Conservation (phyloP, 1,139 yeast species). For the Pichia sp. region DNA sequence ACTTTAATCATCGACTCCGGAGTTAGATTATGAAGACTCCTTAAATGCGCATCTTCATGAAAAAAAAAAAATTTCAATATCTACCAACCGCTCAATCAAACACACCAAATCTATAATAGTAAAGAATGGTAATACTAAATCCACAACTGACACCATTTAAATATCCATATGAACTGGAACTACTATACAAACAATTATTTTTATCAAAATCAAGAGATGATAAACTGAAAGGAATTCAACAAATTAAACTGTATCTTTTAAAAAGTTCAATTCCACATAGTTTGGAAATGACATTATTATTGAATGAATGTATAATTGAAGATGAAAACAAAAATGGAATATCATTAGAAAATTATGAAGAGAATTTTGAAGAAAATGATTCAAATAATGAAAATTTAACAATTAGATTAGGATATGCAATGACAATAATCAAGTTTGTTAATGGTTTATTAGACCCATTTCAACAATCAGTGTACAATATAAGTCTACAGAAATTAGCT, state of each 20-base stretch:
- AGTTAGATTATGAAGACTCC: too few relatives aligned
- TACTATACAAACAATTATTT: slow-evolving; percentile 3
- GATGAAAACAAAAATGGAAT: slow-evolving; percentile 34
- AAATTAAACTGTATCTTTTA: slow-evolving; percentile 55
- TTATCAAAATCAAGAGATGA: background rate
- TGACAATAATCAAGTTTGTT: slow-evolving; percentile 81
- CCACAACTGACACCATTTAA: slow-evolving; percentile 16
- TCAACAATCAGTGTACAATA: slow-evolving; percentile 73
- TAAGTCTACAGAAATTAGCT: slow-evolving; percentile 75
- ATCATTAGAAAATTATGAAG: slow-evolving; percentile 9
- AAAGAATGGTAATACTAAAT: background rate
- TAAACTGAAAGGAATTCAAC: slow-evolving; percentile 33
- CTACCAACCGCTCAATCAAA: too few relatives aligned
- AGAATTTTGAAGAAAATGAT: background rate
- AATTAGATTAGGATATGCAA: slow-evolving; percentile 52
- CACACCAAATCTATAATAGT: background rate
- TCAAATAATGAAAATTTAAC: slow-evolving; percentile 16
- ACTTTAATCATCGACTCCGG: too few relatives aligned
- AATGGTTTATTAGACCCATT: slow-evolving; percentile 86
- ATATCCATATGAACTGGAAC: slow-evolving; percentile 10
- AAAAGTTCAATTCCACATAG: slow-evolving; percentile 76
- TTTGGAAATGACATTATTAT: slow-evolving; percentile 62
- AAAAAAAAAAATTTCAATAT: too few relatives aligned
- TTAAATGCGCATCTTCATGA: too few relatives aligned
- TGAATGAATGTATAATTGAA: slow-evolving; percentile 47